Evolutionary conservation across 495 filamentous ascomycete genomes (phyloP), one percentile per base, ranked within the genome.

Genomic region (Chaetomium fimeti): DNA sequence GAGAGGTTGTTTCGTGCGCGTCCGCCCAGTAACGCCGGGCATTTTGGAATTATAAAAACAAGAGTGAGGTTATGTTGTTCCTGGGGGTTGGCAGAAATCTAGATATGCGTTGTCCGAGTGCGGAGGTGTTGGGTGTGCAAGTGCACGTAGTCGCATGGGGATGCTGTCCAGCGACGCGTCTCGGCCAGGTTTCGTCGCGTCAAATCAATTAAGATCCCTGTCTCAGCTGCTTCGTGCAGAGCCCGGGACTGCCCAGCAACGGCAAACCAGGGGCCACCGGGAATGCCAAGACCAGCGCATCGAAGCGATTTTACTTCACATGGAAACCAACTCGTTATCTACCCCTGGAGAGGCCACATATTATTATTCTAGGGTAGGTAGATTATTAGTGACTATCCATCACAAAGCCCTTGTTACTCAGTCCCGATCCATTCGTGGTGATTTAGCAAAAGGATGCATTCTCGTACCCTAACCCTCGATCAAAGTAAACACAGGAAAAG

Each of bases 151-250:
- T 22, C 4, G 25, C 5, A 8, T 18, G n/a, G 5, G 25, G 8
- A 11, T 27, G 51, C 16, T 54, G 51, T n/a, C 13, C 20, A 28
- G 51, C 29, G 52, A 57, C 61, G 61, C 61, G 61, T 56, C 60
- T 52, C 24, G 42, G 8, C 12, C 47, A 22, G 20, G 32, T 5
- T 59, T 62, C 59, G 51, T 29, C 66, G 67, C 64, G 64, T 66
- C 67, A 25, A 29, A 20, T 60, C 47, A 48, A 71, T 71, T 68
- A 66, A 68, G 28, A 62, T 48, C 66, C 66, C 49, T 71, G 65
- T 40, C 40, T 36, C 32, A 5, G 32, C 32, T 36, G 32, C 12
- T 11, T 9, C 32, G 7, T 9, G 32, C 32, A n/a, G n/a, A n/a
- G n/a, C n/a, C n/a, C n/a, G n/a, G n/a, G n/a, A n/a, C n/a, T 9